Evolutionary conservation across 306 rosid genomes (phyloP).

Genomic region (Quercus agrifolia): DNA sequence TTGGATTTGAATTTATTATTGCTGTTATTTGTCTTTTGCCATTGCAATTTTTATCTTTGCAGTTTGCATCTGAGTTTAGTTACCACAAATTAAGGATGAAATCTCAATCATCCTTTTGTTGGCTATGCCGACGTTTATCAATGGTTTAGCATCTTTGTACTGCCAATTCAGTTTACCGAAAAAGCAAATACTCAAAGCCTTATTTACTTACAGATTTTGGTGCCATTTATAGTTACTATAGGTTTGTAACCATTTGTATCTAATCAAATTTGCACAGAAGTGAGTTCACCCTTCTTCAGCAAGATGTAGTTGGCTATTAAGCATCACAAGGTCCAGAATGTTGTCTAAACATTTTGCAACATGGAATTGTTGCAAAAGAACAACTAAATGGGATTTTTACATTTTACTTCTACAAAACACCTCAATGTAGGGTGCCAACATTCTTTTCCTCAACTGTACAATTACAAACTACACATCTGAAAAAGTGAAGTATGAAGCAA

Average conservation of each 20-base stretch:
- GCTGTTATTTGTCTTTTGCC: too few relatives aligned
- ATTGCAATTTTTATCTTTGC: too few relatives aligned
- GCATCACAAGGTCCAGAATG: neutral
- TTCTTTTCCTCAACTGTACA: constrained; percentile 21
- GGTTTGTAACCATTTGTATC: neutral
- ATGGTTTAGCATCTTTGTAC: neutral
- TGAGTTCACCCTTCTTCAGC: neutral
- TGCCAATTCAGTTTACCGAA: too few relatives aligned
- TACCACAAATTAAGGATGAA: too few relatives aligned
- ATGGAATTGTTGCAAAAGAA: neutral
- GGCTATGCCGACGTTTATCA: neutral
- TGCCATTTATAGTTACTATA: neutral
- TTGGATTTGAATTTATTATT: neutral
- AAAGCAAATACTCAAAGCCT: neutral
- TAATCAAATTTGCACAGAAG: neutral
- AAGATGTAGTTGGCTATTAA: neutral
- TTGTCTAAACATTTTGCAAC: neutral
- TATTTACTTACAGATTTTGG: neutral
- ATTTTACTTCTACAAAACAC: constrained; percentile 36
- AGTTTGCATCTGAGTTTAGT: too few relatives aligned
- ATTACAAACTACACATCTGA: constrained; percentile 5
- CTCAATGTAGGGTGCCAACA: constrained; percentile 27
- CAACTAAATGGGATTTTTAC: neutral
- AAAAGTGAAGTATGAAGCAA: neutral
- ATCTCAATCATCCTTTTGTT: neutral